phyloP scores from a whole-genome alignment of 2,329 filamentous ascomycete genomes.

The Berkeleyomyces rouxiae region DNA sequence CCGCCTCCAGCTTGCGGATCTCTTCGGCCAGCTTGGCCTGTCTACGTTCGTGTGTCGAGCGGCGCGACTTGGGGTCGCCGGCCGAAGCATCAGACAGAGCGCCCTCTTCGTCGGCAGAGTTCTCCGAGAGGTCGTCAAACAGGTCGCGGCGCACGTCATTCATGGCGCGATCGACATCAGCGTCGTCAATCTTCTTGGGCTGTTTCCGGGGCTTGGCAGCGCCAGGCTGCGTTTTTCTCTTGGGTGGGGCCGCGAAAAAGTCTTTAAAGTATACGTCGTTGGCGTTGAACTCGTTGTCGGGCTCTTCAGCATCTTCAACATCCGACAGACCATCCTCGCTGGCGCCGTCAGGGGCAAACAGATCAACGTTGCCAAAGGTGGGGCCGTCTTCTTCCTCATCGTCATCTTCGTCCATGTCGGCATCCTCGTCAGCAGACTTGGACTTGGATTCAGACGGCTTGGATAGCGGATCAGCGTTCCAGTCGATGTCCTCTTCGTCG shows the following conservation, averaged over 20 bases:
- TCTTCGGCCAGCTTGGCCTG: constrained; percentile 77
- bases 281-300: constrained; percentile 45
- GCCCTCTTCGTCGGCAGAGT: constrained; percentile 48
- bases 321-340: constrained; percentile 38
- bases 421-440: constrained; percentile 21
- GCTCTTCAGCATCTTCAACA: constrained; percentile 33
- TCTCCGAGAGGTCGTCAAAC: constrained; percentile 63
- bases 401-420: constrained; percentile 25
- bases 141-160: constrained; percentile 74
- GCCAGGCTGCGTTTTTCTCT: constrained; percentile 29
- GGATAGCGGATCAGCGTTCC: constrained; percentile 59
- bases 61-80: constrained; percentile 53
- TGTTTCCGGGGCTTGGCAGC: constrained; percentile 27
- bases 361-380: constrained; percentile 65
- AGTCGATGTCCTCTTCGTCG: constrained; percentile 79
- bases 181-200: constrained; percentile 32
- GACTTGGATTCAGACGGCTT: constrained; percentile 19
- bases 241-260: constrained; percentile 76
- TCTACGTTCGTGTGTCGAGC: constrained; percentile 71
- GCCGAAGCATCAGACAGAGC: constrained; percentile 49
- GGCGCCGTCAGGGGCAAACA: constrained; percentile 55
- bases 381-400: constrained; percentile 61
- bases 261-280: constrained; percentile 84
- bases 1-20: constrained; percentile 79
- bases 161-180: constrained; percentile 68